Percentiles rank a stretch among this genome's conserved stretches.
Conservation (phyloP, 768 basidiomycete species). For the Pulveroboletus sp. region DNA sequence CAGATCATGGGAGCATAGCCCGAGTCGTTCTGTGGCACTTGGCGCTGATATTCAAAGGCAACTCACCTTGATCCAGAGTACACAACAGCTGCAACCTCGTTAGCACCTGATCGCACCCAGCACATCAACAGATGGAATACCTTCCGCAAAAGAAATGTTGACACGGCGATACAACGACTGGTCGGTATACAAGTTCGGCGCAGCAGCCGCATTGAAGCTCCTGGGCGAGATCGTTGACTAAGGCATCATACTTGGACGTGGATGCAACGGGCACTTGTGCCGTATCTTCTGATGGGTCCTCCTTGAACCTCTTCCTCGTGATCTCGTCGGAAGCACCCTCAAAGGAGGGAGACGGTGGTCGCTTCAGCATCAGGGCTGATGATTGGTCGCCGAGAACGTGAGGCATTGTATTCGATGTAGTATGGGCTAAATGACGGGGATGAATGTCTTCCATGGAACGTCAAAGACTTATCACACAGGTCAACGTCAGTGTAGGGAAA, state of each 20-base stretch:
- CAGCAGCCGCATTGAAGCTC: conserved; percentile 87
- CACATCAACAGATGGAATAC: conserved; percentile 34
- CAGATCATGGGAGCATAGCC: background rate
- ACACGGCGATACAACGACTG: conserved; percentile 78
- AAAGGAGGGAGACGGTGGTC: conserved; percentile 57
- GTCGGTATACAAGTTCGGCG: conserved; percentile 73
- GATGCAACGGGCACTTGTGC: conserved; percentile 11
- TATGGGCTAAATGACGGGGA: background rate
- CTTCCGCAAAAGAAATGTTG: conserved; percentile 92
- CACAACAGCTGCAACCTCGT: conserved; percentile 55
- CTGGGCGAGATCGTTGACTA: conserved; percentile 61
- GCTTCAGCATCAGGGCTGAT: conserved; percentile 41
- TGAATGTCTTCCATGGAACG: conserved; percentile 16
- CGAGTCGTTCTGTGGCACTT: conserved; percentile 2
- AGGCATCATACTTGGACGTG: conserved; percentile 22
- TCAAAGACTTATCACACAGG: conserved; percentile 13
- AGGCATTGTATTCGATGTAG: background rate
- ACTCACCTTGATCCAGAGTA: conserved; percentile 82
- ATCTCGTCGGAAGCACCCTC: conserved; percentile 43
- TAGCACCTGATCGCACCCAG: conserved; percentile 39
- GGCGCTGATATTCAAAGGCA: background rate
- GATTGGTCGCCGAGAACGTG: conserved; percentile 12
- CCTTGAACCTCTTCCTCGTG: conserved; percentile 59
- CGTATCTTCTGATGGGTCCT: conserved; percentile 31
- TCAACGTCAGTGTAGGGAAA: conserved; percentile 13